phyloP scores from a whole-genome alignment of 805 yeast genomes.

The Candida montana region DNA sequence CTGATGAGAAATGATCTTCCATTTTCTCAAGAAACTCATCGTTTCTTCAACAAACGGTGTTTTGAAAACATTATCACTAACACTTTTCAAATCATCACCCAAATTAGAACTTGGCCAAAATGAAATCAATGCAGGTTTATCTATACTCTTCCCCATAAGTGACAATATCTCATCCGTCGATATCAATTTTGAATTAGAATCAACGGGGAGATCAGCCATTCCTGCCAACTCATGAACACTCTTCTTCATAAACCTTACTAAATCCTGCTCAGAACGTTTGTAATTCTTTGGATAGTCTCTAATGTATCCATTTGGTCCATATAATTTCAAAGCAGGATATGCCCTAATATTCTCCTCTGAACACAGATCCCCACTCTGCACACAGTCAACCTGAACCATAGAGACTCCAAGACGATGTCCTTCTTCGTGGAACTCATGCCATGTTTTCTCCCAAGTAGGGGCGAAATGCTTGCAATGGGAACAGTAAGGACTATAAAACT shows the following conservation, averaged over 20 bases:
- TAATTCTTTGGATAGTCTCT: conserved; percentile 43
- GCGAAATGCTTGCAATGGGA: conserved; percentile 73
- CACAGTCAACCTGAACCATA: conserved; percentile 80
- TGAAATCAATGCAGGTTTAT: conserved; percentile 50
- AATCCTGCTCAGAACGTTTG: conserved; percentile 42
- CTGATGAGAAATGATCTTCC: conserved; percentile 54
- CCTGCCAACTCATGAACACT: conserved; percentile 43
- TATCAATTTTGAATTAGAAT: conserved; percentile 36
- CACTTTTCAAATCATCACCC: conserved; percentile 11
- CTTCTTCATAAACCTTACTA: conserved; percentile 49
- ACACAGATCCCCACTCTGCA: conserved; percentile 84
- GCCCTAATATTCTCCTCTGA: conserved; percentile 50
- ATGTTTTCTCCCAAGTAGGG: conserved; percentile 77
- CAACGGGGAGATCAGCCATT: conserved; percentile 30
- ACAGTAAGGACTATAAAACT: conserved; percentile 89
- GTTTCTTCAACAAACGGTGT: conserved; percentile 46
- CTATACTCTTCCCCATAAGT: conserved; percentile 37
- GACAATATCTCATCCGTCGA: conserved; percentile 39
- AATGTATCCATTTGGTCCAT: conserved; percentile 49
- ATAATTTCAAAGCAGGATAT: conserved; percentile 72
- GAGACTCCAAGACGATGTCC: conserved; percentile 40
- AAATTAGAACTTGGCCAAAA: conserved; percentile 58
- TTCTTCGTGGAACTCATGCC: conserved; percentile 41
- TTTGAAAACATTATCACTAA: conserved; percentile 26
- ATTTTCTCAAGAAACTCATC: conserved; percentile 43